These are phyloP conservation scores for Prunus persica DNA, from an alignment of 306 rosid species.

Conservation along the genomic window DNA sequence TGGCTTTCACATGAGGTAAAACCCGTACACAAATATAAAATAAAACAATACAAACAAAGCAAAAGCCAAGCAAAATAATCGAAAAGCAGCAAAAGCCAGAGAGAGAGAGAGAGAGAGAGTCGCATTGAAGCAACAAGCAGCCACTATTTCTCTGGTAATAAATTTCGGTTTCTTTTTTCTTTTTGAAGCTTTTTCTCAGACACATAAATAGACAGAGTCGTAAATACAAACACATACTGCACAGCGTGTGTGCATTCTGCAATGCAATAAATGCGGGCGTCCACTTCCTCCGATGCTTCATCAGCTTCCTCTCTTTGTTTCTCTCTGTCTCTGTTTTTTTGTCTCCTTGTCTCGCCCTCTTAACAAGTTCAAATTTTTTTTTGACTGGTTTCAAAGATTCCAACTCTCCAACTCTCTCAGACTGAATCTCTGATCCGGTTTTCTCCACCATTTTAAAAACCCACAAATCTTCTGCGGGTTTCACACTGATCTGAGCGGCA, in stretches of 20 bases:
- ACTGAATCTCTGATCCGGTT: constrained; percentile 38
- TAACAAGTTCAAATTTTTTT: not conserved
- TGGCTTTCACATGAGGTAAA: not conserved
- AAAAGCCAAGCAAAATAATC: not conserved
- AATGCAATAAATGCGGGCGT: constrained; percentile 26
- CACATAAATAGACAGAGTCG: not conserved
- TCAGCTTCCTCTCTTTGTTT: not conserved
- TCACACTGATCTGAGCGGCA: not conserved
- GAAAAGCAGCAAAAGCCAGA: not conserved
- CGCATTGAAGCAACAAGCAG: not conserved
- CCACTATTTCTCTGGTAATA: not conserved
- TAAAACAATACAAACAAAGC: not conserved
- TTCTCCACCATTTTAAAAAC: not conserved
- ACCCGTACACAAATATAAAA: not conserved
- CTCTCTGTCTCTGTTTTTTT: not conserved
- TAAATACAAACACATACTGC: not conserved
- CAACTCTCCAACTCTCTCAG: not conserved
- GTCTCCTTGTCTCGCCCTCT: constrained; percentile 6
- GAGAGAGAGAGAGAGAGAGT: not conserved
- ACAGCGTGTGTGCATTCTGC: not conserved
- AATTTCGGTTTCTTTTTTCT: not conserved
- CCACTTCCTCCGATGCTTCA: not conserved
- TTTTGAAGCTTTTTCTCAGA: not conserved
- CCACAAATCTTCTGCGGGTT: not conserved
- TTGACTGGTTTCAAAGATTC: constrained; percentile 9